phyloP scores from a whole-genome alignment of 495 filamentous ascomycete species.

The Hypoxylon intermedium region DNA sequence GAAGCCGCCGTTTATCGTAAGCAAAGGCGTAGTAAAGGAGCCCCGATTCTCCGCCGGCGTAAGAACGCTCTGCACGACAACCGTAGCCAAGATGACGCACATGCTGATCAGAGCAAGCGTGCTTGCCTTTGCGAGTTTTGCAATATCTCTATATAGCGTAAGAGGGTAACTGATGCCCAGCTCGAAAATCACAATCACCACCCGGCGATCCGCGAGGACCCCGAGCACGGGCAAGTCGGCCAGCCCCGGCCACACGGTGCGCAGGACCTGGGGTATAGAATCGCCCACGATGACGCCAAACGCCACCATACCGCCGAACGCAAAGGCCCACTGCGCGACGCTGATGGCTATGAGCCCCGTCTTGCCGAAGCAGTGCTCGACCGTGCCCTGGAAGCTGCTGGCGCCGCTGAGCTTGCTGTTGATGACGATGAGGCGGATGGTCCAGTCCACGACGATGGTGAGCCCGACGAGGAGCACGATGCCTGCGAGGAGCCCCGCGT shows the following conservation, averaged over 20 bases:
- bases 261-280: constrained; percentile 88
- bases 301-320: constrained; percentile 97
- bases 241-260: constrained; percentile 80
- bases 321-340: constrained; percentile 95
- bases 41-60: constrained; percentile 75
- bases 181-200: constrained; percentile 84
- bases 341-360: constrained; percentile 88
- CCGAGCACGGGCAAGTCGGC: constrained; percentile 75
- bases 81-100: constrained; percentile 83
- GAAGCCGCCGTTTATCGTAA: constrained; percentile 83
- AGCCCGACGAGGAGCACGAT: constrained; percentile 77
- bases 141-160: constrained; percentile 93
- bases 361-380: constrained; percentile 91
- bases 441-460: constrained; percentile 92
- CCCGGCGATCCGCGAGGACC: constrained; percentile 78
- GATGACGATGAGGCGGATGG: constrained; percentile 92
- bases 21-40: constrained; percentile 65
- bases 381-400: constrained; percentile 90
- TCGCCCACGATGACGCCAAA: constrained; percentile 98
- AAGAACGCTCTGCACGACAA: constrained; percentile 82
- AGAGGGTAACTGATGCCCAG: constrained; percentile 89
- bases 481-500: constrained; percentile 84
- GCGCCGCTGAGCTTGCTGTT: constrained; percentile 94
- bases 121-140: constrained; percentile 96
- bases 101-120: constrained; percentile 91